Percentiles rank a stretch among this genome's conserved stretches.
Evolutionary conservation across 495 filamentous ascomycete species (phyloP).

Genomic region (Letharia columbiana): DNA sequence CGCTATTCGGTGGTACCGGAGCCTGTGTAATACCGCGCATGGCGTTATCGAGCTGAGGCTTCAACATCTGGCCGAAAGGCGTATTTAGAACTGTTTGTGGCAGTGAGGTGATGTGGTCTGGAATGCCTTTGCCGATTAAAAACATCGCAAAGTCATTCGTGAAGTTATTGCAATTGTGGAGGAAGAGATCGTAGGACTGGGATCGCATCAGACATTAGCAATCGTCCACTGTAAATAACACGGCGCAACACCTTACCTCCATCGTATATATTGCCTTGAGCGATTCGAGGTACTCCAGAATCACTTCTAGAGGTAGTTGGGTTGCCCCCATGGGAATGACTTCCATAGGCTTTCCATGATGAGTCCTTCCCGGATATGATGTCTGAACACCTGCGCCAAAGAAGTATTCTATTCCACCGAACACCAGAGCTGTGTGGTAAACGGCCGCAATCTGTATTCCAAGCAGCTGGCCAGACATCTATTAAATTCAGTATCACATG

Average conservation of each 20-base stretch:
- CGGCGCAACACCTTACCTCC: conserved; percentile 44
- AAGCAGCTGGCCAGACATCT: conserved; percentile 26
- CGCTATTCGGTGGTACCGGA: conserved; percentile 30
- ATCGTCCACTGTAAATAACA: background rate
- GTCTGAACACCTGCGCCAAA: conserved; percentile 72
- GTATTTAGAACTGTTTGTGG: conserved; percentile 81
- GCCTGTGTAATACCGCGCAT: conserved; percentile 60
- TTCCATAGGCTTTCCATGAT: conserved; percentile 79
- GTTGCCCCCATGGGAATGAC: conserved; percentile 64
- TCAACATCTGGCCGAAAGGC: conserved; percentile 84
- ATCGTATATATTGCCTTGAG: conserved; percentile 73
- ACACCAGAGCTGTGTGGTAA: conserved; percentile 83
- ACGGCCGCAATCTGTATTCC: conserved; percentile 79
- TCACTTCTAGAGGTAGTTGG: conserved; percentile 70
- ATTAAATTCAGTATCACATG: conserved; percentile 3
- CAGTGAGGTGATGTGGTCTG: conserved; percentile 77
- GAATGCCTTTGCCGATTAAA: conserved; percentile 81
- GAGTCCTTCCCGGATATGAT: conserved; percentile 68
- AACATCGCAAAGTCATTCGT: conserved; percentile 90
- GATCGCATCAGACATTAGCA: conserved; percentile 5
- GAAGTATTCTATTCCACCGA: conserved; percentile 68
- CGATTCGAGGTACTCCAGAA: conserved; percentile 82
- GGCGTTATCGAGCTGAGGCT: conserved; percentile 67
- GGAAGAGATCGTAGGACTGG: conserved; percentile 78
- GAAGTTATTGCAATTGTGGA: conserved; percentile 98